Conservation (phyloP, 2,329 filamentous ascomycete species). For the Monilinia aucupariae region DNA sequence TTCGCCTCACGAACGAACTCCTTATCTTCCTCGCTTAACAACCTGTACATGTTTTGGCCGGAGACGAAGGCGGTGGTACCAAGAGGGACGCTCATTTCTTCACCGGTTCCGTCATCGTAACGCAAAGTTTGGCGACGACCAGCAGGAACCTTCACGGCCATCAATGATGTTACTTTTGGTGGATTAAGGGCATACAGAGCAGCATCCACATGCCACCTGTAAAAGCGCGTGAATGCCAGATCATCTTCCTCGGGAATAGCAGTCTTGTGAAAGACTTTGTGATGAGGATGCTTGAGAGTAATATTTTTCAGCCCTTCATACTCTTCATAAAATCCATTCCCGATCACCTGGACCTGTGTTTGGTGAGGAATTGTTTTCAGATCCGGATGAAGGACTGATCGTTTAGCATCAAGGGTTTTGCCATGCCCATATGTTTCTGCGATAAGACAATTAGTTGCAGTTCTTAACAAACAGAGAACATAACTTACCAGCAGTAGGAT, state of each 20-base stretch:
- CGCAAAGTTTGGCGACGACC: constrained; percentile 61
- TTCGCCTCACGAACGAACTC: constrained; percentile 60
- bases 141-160: constrained; percentile 67
- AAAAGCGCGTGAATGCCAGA: constrained; percentile 55
- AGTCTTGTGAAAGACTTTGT: constrained; percentile 68
- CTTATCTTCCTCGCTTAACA: constrained; percentile 60
- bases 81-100: constrained; percentile 62
- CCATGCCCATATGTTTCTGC: constrained; percentile 64
- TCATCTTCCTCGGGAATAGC: constrained; percentile 58
- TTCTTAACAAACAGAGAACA: not conserved
- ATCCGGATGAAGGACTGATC: constrained; percentile 65
- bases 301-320: constrained; percentile 69
- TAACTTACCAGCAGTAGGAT: constrained; percentile 48
- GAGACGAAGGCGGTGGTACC: constrained; percentile 73
- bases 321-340: constrained; percentile 62
- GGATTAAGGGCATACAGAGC: constrained; percentile 71
- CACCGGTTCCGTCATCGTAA: constrained; percentile 66
- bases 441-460: not conserved
- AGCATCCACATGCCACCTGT: constrained; percentile 77
- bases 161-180: constrained; percentile 64
- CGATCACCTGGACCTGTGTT: constrained; percentile 75
- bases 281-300: constrained; percentile 67
- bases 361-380: constrained; percentile 76
- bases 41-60: constrained; percentile 65
- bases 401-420: constrained; percentile 62